Evolutionary conservation across 768 basidiomycete genomes (phyloP).

Genomic region (Thelephora ganbajun): DNA sequence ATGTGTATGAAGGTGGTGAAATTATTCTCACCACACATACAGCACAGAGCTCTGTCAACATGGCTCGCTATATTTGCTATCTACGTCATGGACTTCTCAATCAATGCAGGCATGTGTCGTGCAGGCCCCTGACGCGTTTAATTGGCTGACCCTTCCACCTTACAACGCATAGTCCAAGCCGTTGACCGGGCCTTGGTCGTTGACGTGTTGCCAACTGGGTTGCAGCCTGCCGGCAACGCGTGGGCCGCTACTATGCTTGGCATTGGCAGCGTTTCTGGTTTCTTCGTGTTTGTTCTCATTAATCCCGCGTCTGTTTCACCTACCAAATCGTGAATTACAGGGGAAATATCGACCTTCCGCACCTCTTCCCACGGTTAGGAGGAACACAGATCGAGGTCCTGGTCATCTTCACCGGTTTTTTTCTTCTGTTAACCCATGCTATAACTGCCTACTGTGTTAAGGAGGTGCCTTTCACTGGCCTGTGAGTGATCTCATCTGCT

Average conservation of each 20-base stretch:
- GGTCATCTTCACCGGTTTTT: slow-evolving; percentile 54
- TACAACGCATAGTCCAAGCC: slow-evolving; percentile 49
- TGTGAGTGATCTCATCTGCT: slow-evolving; percentile 12
- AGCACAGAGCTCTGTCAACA: slow-evolving; percentile 61
- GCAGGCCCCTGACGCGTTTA: slow-evolving; percentile 33
- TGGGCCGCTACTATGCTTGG: slow-evolving; percentile 95
- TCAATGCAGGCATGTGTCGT: slow-evolving; percentile 32
- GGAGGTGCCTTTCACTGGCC: slow-evolving; percentile 46
- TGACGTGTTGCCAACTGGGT: slow-evolving; percentile 59
- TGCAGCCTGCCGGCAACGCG: slow-evolving; percentile 80
- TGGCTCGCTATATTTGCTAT: slow-evolving; percentile 63
- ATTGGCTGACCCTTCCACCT: slow-evolving; percentile 1
- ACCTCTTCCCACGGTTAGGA: slow-evolving; percentile 60
- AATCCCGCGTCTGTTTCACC: neutral
- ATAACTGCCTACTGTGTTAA: slow-evolving; percentile 47
- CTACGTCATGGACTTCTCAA: slow-evolving; percentile 52
- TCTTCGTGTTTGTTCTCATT: slow-evolving; percentile 56
- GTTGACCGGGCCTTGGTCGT: slow-evolving; percentile 85
- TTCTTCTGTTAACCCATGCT: slow-evolving; percentile 53
- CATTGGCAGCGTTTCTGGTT: slow-evolving; percentile 73
- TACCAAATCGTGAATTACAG: slow-evolving; percentile 22
- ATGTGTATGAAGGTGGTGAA: slow-evolving; percentile 9
- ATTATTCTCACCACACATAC: slow-evolving; percentile 1
- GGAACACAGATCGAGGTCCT: slow-evolving; percentile 71
- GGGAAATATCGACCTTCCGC: slow-evolving; percentile 68